phyloP scores from a whole-genome alignment of 2,329 filamentous ascomycete genomes.

The Knoxdaviesia capensis region DNA sequence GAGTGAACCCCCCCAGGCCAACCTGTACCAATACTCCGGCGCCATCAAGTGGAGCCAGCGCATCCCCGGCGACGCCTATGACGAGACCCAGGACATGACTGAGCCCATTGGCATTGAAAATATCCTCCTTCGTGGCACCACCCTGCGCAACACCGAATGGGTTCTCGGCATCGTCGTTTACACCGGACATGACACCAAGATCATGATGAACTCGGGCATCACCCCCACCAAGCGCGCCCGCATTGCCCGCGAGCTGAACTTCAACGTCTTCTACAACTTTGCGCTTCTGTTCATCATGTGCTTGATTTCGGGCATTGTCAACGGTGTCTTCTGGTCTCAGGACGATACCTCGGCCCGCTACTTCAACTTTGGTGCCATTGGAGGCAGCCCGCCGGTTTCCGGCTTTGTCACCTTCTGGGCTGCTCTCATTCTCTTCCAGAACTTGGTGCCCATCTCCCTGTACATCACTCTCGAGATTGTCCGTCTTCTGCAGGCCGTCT shows the following conservation, averaged over 20 bases:
- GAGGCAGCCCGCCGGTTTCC: conserved; percentile 51
- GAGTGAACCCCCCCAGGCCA: conserved; percentile 79
- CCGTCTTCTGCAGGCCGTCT: conserved; percentile 77
- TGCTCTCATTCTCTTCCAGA: conserved; percentile 86
- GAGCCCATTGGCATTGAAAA: conserved; percentile 95
- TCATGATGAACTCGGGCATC: conserved; percentile 95
- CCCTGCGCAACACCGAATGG: conserved; percentile 91
- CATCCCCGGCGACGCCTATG: conserved; percentile 40
- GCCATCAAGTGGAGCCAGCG: conserved; percentile 72
- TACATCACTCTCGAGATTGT: conserved; percentile 97
- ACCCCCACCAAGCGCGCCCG: conserved; percentile 86
- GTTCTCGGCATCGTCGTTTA: conserved; percentile 87
- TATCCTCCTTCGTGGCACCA: conserved; percentile 78
- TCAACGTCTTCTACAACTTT: conserved; percentile 96
- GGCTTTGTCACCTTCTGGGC: conserved; percentile 97
- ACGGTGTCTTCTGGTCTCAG: conserved; percentile 65
- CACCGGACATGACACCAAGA: conserved; percentile 80
- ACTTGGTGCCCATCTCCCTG: conserved; percentile 92
- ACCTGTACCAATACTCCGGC: conserved; percentile 87
- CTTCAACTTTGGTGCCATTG: conserved; percentile 76
- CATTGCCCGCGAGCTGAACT: conserved; percentile 85
- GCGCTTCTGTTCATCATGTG: conserved; percentile 78
- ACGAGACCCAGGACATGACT: conserved; percentile 54
- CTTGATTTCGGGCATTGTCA: conserved; percentile 62
- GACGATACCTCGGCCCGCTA: conserved; percentile 53